Conservation (phyloP, 441 rosid species). For the Cnidoscolus chayamansa region DNA sequence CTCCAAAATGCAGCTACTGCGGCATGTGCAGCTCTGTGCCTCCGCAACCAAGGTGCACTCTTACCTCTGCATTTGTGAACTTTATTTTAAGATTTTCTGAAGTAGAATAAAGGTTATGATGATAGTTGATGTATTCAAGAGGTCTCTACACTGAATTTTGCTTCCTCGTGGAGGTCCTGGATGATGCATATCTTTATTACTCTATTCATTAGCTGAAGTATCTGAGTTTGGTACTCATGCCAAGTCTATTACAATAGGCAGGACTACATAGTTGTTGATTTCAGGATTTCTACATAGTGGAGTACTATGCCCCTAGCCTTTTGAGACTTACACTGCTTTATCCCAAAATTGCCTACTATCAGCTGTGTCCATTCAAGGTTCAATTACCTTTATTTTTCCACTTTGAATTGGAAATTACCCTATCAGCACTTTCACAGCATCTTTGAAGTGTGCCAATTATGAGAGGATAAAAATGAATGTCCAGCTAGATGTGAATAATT, state of each 20-base stretch:
- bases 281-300: neutral
- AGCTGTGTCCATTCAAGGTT: neutral
- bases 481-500: slow-evolving; percentile 5
- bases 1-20: slow-evolving; percentile 90
- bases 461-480: slow-evolving; percentile 1
- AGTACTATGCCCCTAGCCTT: neutral
- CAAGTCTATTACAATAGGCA: neutral
- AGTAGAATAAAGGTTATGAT: neutral
- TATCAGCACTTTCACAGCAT: neutral
- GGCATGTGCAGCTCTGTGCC: slow-evolving; percentile 64
- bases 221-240: neutral
- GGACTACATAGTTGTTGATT: neutral
- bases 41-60: slow-evolving; percentile 57
- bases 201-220: neutral
- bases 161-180: neutral
- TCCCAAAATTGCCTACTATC: neutral
- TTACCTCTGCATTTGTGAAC: slow-evolving; percentile 8
- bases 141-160: neutral
- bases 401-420: neutral
- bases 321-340: neutral
- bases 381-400: neutral
- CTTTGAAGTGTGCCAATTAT: neutral
- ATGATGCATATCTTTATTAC: neutral
- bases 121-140: neutral
- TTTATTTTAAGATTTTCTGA: neutral